Base-by-base conservation (phyloP, 1,284 basidiomycete genomes). In the Cryptococcus sp. region DNA sequence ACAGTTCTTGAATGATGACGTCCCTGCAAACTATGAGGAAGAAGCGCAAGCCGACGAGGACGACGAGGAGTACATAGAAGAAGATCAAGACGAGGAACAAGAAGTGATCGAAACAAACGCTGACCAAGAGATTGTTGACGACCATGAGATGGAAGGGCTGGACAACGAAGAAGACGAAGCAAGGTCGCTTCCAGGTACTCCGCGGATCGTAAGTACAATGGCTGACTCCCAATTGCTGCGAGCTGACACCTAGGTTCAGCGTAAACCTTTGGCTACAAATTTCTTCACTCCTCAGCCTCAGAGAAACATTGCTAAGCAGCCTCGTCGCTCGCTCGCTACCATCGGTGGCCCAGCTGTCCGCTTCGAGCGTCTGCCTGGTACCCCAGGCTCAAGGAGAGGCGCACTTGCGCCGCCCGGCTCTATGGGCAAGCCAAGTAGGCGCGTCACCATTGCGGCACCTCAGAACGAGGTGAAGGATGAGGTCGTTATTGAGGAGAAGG, bases 231-330 rank as follows among this genome's bases (percentile, higher is more conserved):
- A 19, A 11, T 39, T 17, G 15, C 17, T 17, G 47, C 46, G 48
- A 10, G 25, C 30, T 13, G 43, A 56, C 23, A 20, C 52, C 43
- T 15, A 42, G 23, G 7, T 17, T 13, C 22, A 69, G 67, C 53
- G 55, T 46, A 52, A 55, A 38, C 46, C 55, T 1, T 23, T 67
- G 8, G 30, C 52, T 25, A 53, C 51, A 17, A 58, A 62, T 11
- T 75, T 75, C 63, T 75, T 65, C 56, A 74, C 75, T 0, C 73
- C 75, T 40, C 74, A 75, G 49, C 58, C 62, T 8, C 50, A 52
- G 42, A 66, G 69, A 1, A 48, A 45, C 10, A 58, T 38, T 17
- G 47, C 42, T 23, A 53, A 47, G 17, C 48, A 59, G 15, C 60
- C 67, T 1, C 63, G 67, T n/a, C 58, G 61, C 46, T 65, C 66